Evolutionary conservation across 2,329 filamentous ascomycete species (phyloP), one percentile per base, ranked within the genome.

Genomic region (Scleromitrula shiraiana): DNA sequence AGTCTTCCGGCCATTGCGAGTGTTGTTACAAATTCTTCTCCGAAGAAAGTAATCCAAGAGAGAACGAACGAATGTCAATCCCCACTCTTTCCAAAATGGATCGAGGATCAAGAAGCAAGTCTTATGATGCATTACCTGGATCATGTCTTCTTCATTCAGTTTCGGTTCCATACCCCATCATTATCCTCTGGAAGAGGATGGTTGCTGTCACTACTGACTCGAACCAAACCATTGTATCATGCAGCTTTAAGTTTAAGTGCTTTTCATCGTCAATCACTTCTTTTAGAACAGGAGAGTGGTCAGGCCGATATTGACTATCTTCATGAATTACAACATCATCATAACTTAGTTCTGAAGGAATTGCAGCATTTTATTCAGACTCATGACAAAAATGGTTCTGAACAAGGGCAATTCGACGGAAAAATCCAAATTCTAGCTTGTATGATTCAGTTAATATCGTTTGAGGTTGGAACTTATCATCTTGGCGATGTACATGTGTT

Each of bases 71-170:
- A 45, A 8, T 27, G 29, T 15, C n/a, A 37, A 15, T 35, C 41
- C 23, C n/a, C 23, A 3, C 30, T 43, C 19, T 29, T 23, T 12
- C 40, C 46, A 32, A 46, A 44, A 35, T 53, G 59, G 29, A 45
- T 45, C n/a, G 42, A 45, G n/a, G 42, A 45, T 14, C 42, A 45
- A 38, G 42, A 45, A 45, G 47, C 51, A 26, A 49, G 58, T 54
- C 68, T 73, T 30, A 64, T 75, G 50, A 77, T 78, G 71, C 69
- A 77, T 49, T 82, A 81, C 57, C 68, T 82, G 33, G 79, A 83
- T 61, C 73, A 77, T 52, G 70, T 81, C 15, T 75, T 82, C 51
- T 78, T 78, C 1, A 77, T 79, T 53, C 65, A 82, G 1, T 82
- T 78, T 55, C 79, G 79, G 3, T 78, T 80, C 59, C 82, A 82